These are phyloP conservation scores for Cercophora scortea DNA, from an alignment of 495 filamentous ascomycete genomes.

Conservation along the genomic window DNA sequence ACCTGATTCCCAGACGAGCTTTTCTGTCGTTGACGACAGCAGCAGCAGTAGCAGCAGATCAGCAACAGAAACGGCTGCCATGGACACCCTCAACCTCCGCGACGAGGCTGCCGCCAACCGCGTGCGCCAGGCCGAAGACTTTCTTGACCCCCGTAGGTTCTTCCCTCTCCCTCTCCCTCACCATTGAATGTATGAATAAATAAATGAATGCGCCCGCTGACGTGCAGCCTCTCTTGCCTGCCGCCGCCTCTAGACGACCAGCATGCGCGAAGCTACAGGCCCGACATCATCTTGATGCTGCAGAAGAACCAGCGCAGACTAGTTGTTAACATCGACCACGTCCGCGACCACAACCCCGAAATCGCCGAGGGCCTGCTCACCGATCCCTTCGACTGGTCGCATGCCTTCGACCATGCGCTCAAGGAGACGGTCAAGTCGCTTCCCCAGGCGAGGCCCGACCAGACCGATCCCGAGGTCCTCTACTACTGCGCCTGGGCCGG, in stretches of 20 bases:
- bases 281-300: slow-evolving; percentile 88
- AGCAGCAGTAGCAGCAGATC: background rate
- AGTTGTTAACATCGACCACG: slow-evolving; percentile 88
- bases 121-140: slow-evolving; percentile 71
- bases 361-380: slow-evolving; percentile 83
- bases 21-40: background rate
- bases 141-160: slow-evolving; percentile 79
- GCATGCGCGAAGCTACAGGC: slow-evolving; percentile 65
- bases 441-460: slow-evolving; percentile 48
- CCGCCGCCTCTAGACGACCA: slow-evolving; percentile 35
- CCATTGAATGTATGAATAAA: slow-evolving; percentile 1
- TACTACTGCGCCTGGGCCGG: slow-evolving; percentile 96
- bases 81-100: slow-evolving; percentile 67
- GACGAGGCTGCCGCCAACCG: slow-evolving; percentile 78
- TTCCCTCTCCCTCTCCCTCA: background rate
- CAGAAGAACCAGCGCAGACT: slow-evolving; percentile 72
- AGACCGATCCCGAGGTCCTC: slow-evolving; percentile 44
- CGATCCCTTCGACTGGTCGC: slow-evolving; percentile 77
- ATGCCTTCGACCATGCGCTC: slow-evolving; percentile 82
- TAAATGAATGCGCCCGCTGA: no score
- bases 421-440: slow-evolving; percentile 78
- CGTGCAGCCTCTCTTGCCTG: no score
- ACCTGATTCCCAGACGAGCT: no score
- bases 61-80: slow-evolving; percentile 27
- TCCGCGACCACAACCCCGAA: slow-evolving; percentile 80